Evolutionary conservation across 2,329 filamentous ascomycete species (phyloP).

Genomic region (Ascochyta clinopodiicola): DNA sequence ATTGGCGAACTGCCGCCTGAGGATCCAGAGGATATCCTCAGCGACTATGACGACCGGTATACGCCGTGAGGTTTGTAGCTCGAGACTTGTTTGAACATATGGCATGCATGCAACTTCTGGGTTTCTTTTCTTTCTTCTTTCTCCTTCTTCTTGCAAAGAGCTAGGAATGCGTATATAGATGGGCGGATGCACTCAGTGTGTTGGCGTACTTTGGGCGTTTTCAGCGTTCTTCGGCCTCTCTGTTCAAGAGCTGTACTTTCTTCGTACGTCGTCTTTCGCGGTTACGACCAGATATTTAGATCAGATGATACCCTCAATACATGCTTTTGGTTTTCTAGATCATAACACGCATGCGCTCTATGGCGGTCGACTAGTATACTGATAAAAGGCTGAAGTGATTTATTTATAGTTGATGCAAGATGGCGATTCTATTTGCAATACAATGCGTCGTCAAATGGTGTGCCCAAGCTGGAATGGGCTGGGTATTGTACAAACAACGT

Average conservation of each 20-base stretch:
- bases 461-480: slow-evolving; percentile 4
- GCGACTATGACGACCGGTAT: slow-evolving; percentile 38
- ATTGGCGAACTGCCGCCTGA: slow-evolving; percentile 52
- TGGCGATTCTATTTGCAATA: slow-evolving; percentile 1
- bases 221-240: background rate
- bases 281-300: slow-evolving; percentile 12
- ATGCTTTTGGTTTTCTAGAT: background rate
- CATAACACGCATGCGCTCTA: background rate
- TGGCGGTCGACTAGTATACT: background rate
- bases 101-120: background rate
- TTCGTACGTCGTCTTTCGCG: background rate
- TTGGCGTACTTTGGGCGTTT: background rate
- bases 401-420: slow-evolving; percentile 5
- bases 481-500: slow-evolving; percentile 16
- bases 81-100: too few relatives aligned
- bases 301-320: slow-evolving; percentile 21
- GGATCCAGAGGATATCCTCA: slow-evolving; percentile 49
- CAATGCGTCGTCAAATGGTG: background rate
- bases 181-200: background rate
- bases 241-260: background rate
- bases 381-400: background rate
- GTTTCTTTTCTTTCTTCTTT: background rate
- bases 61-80: slow-evolving; percentile 21
- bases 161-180: background rate
- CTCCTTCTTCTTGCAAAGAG: background rate